Evolutionary conservation across 148 eudicot genomes (phyloP).

Genomic region (Fallopia convolvulus): DNA sequence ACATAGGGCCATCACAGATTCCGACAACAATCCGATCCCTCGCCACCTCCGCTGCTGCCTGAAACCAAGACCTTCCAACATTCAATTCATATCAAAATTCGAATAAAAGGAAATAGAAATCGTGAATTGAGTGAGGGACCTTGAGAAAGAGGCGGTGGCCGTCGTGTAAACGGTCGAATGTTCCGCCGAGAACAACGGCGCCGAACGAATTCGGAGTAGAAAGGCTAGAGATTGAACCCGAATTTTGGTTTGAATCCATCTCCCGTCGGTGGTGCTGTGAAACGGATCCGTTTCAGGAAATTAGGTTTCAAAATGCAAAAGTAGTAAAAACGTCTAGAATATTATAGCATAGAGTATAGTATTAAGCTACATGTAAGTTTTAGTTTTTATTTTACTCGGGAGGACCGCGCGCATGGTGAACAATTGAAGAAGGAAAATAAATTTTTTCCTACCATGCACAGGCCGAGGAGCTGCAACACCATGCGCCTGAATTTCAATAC

Average conservation of each 20-base stretch:
- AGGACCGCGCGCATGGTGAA: no score
- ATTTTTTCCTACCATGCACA: no score
- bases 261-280: neutral
- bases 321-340: no score
- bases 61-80: neutral
- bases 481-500: no score
- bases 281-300: no score
- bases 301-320: no score
- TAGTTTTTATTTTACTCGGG: no score
- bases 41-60: conserved; percentile 77
- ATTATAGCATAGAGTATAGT: no score
- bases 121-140: conserved; percentile 20
- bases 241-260: conserved; percentile 20
- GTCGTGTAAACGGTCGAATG: conserved; percentile 88
- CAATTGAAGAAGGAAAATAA: no score
- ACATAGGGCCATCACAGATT: conserved; percentile 89
- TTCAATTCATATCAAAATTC: neutral
- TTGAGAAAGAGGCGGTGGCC: conserved; percentile 92
- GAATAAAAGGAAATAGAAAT: neutral
- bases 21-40: conserved; percentile 75
- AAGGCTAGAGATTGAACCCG: conserved; percentile 13
- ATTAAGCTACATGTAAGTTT: no score
- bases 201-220: conserved; percentile 54
- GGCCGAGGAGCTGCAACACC: no score
- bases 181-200: conserved; percentile 80